phyloP scores from a whole-genome alignment of 805 yeast genomes.

The Tetrapisispora phaffii region DNA sequence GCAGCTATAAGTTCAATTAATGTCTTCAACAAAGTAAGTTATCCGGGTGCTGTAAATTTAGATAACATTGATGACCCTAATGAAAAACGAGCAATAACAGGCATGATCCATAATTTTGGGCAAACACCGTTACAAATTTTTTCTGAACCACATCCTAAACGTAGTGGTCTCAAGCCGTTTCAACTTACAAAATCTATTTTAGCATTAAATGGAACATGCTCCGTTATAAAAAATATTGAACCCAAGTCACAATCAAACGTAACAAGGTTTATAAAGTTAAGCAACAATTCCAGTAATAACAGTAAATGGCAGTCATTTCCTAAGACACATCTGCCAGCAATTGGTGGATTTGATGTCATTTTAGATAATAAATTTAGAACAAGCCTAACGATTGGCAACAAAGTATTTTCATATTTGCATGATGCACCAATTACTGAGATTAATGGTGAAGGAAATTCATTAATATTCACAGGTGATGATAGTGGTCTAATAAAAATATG shows the following conservation, averaged over 20 bases:
- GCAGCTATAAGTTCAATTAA: constrained; percentile 58
- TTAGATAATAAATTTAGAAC: not conserved
- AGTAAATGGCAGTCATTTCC: not conserved
- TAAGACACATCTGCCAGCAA: not conserved
- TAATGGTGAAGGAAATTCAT: constrained; percentile 17
- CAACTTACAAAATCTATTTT: not conserved
- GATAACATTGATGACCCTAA: constrained; percentile 63
- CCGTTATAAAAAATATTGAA: not conserved
- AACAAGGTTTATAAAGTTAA: not conserved
- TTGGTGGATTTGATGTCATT: no score
- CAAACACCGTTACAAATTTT: constrained; percentile 78
- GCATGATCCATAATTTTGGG: constrained; percentile 85
- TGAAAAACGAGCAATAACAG: constrained; percentile 67
- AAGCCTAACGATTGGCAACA: not conserved
- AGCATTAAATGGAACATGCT: not conserved
- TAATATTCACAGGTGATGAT: constrained; percentile 33
- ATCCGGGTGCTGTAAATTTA: constrained; percentile 72
- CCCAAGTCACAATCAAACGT: not conserved
- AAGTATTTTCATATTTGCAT: not conserved
- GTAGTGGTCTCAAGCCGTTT: constrained; percentile 7
- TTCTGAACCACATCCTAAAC: constrained; percentile 51
- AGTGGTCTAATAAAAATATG: constrained; percentile 57
- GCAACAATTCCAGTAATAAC: not conserved
- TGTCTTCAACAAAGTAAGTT: constrained; percentile 77
- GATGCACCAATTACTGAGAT: constrained; percentile 18